Base-by-base conservation (phyloP, 1,139 yeast genomes). In the Geotrichum restrictum region DNA sequence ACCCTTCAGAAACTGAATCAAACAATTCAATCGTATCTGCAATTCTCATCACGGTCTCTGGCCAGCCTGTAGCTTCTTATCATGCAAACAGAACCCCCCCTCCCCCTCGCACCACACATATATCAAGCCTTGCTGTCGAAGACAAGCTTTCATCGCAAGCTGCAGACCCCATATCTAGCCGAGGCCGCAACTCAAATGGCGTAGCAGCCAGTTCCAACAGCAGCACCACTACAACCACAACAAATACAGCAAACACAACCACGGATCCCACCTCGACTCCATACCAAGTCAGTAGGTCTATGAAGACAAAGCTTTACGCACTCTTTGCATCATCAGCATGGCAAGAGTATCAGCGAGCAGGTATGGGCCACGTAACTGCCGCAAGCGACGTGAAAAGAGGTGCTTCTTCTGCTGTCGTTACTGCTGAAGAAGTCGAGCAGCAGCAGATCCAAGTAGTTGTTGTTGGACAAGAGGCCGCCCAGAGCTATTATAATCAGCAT, bases 261-360 rank as follows among this genome's bases (percentile, higher is more conserved):
- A 2, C 24, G 14, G 42, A 41, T n/a, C n/a, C n/a, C 11, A 22
- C 27, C 6, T 10, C 45, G 8, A 22, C 56, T 10, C 65, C 66
- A 18, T 64, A 62, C 44, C 57, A 60, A 16, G 60, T 64, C 22
- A 63, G 61, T 34, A 51, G 66, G 37, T 43, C 60, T 1, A 61
- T 63, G 62, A 63, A 63, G 41, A 64, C 66, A 8, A 64, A 64
- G 40, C 62, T 65, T 5, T 64, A 63, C 40, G 62, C 65, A 6
- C 53, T 64, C 27, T 61, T 63, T 52, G 68, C 67, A 1, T 58
- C 67, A 6, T 56, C 64, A 14, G 60, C 61, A 2, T 65, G 68
- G 66, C 54, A 59, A 14, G 63, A 63, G 43, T 65, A 64, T 49
- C 55, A 57, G 21, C 48, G 54, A 29, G 59, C 59, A 2, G 53